A percentile compares a stretch with the other conserved stretches of the same genome.
phyloP scores from a whole-genome alignment of 306 rosid genomes.

The Argentina anserina region DNA sequence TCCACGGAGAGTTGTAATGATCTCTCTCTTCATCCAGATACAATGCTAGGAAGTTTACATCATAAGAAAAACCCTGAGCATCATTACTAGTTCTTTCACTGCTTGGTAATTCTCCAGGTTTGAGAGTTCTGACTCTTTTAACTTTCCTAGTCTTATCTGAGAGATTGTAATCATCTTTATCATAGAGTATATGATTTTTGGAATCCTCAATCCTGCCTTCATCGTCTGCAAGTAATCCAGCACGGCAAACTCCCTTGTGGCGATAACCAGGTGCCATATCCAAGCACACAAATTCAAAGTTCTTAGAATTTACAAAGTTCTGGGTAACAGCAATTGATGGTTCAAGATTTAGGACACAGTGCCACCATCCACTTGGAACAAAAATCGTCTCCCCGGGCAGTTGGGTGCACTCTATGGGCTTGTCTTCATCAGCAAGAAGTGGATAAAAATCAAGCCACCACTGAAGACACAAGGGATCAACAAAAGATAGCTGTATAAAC shows the following conservation, averaged over 20 bases:
- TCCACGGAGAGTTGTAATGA: slow-evolving; percentile 83
- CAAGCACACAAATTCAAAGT: slow-evolving; percentile 92
- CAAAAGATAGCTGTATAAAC: slow-evolving; percentile 15
- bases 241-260: slow-evolving; percentile 98
- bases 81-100: slow-evolving; percentile 27
- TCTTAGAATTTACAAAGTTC: slow-evolving; percentile 78
- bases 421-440: slow-evolving; percentile 95
- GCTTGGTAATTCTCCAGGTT: slow-evolving; percentile 45
- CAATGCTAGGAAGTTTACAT: slow-evolving; percentile 66
- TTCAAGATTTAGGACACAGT: slow-evolving; percentile 91
- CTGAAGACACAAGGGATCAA: slow-evolving; percentile 37
- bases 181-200: slow-evolving; percentile 29
- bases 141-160: slow-evolving; percentile 59
- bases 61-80: slow-evolving; percentile 72
- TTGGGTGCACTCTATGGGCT: slow-evolving; percentile 96
- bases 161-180: slow-evolving; percentile 27
- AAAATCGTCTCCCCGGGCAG: slow-evolving; percentile 94
- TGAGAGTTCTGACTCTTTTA: slow-evolving; percentile 55
- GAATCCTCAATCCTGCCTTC: slow-evolving; percentile 48
- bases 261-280: slow-evolving; percentile 98
- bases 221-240: slow-evolving; percentile 88
- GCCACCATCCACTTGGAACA: slow-evolving; percentile 99
- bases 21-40: slow-evolving; percentile 85
- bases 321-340: slow-evolving; percentile 92
- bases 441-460: slow-evolving; percentile 99